These are phyloP conservation scores for Plectosphaerella plurivora DNA, from an alignment of 2,329 filamentous ascomycete species.

Conservation along the genomic window DNA sequence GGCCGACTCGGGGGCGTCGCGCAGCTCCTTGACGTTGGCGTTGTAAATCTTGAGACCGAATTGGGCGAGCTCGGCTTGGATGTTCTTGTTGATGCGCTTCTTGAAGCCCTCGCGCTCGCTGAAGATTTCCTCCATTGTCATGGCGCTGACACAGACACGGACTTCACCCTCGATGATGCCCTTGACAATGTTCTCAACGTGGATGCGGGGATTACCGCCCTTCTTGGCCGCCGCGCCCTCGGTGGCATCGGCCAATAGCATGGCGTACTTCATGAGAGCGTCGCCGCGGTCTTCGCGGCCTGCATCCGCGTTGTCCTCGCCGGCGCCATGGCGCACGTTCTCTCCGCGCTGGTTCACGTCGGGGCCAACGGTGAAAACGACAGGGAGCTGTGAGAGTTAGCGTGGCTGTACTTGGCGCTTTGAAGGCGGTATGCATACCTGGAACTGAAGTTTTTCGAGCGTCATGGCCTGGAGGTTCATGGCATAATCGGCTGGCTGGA, in stretches of 20 bases:
- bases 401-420: too few species aligned
- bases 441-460: constrained; percentile 79
- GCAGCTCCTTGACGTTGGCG: constrained; percentile 79
- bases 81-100: constrained; percentile 67
- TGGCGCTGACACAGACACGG: constrained; percentile 74
- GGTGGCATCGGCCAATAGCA: constrained; percentile 70
- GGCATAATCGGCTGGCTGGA: constrained; percentile 75
- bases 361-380: constrained; percentile 82
- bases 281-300: constrained; percentile 49
- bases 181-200: constrained; percentile 82
- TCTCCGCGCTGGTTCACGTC: constrained; percentile 59
- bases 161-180: constrained; percentile 89
- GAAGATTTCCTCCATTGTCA: constrained; percentile 94
- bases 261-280: constrained; percentile 75
- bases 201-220: constrained; percentile 34
- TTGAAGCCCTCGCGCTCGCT: constrained; percentile 74
- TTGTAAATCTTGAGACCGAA: constrained; percentile 73
- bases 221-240: constrained; percentile 24
- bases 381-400: constrained; percentile 50
- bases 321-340: constrained; percentile 22
- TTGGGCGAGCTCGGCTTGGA: constrained; percentile 73
- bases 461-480: constrained; percentile 87
- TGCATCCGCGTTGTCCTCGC: constrained; percentile 10
- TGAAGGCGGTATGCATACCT: not conserved
- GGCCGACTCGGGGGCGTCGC: constrained; percentile 74